Percentiles rank a stretch among this genome's conserved stretches.
These are phyloP conservation scores for Austroboletus rostrupii DNA, from an alignment of 1,284 basidiomycete species.

Conservation along the genomic window DNA sequence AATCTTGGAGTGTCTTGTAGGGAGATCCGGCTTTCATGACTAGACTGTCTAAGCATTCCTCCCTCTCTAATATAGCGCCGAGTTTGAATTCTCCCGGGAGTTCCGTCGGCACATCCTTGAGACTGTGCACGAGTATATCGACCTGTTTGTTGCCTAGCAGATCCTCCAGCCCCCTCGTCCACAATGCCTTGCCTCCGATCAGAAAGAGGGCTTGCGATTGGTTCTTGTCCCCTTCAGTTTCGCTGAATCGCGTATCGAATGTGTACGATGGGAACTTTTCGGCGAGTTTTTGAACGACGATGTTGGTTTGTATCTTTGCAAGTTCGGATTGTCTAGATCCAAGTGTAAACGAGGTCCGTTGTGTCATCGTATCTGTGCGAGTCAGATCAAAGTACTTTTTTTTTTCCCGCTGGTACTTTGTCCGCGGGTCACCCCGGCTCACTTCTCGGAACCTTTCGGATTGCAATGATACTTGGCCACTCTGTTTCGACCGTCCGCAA, in stretches of 20 bases:
- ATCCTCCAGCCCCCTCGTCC: conserved; percentile 94
- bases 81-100: conserved; percentile 85
- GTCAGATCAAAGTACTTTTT: too few species aligned
- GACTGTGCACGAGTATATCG: conserved; percentile 91
- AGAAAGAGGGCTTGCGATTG: conserved; percentile 78
- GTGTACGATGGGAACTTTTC: conserved; percentile 40
- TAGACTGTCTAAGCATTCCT: conserved; percentile 87
- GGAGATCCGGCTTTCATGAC: conserved; percentile 78
- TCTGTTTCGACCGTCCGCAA: too few species aligned
- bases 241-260: conserved; percentile 82
- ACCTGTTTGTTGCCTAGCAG: conserved; percentile 70
- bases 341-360: conserved; percentile 49
- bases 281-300: conserved; percentile 60
- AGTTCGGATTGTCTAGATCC: conserved; percentile 86
- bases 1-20: conserved; percentile 77
- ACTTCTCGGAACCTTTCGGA: too few species aligned
- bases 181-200: conserved; percentile 84
- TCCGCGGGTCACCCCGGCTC: too few species aligned
- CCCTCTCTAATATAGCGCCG: conserved; percentile 82
- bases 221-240: conserved; percentile 90
- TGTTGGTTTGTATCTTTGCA: conserved; percentile 83
- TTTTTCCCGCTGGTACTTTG: too few species aligned
- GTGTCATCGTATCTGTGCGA: conserved; percentile 9
- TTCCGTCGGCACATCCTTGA: conserved; percentile 92
- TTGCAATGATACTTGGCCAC: too few species aligned